Percentiles rank a stretch among this genome's conserved stretches.
These are phyloP conservation scores for Salix udensis DNA, from an alignment of 345 rosid genomes.

Conservation along the genomic window DNA sequence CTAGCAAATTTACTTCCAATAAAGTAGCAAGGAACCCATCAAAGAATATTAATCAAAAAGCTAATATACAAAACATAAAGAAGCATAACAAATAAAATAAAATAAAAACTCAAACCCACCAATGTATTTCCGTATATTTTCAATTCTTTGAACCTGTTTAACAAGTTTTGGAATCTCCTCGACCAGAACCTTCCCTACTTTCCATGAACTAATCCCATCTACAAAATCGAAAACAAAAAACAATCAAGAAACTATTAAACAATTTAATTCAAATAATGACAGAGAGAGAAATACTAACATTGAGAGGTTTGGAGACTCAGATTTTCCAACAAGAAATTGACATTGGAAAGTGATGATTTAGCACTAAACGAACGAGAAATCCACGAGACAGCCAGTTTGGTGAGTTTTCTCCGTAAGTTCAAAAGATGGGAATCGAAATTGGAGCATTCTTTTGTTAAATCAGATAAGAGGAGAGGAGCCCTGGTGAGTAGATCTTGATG, in stretches of 20 bases:
- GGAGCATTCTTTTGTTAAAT: constrained; percentile 28
- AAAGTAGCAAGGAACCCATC: neutral
- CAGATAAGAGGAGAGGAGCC: constrained; percentile 38
- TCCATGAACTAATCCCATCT: constrained; percentile 40
- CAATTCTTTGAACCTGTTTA: constrained; percentile 44
- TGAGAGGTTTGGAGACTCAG: constrained; percentile 37
- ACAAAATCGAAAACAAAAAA: constrained; percentile 17
- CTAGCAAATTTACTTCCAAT: too few relatives aligned
- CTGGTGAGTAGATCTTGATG: constrained; percentile 34
- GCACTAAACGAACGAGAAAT: constrained; percentile 52
- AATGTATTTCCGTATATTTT: constrained; percentile 38
- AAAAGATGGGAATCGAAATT: constrained; percentile 35
- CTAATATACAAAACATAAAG: neutral
- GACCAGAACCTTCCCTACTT: constrained; percentile 21
- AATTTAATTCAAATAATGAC: neutral
- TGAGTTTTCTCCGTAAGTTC: constrained; percentile 37
- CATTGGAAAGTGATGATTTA: constrained; percentile 38
- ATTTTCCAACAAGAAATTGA: constrained; percentile 35
- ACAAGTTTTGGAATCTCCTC: constrained; percentile 44
- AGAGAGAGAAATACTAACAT: constrained; percentile 7
- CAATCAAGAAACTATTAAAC: neutral
- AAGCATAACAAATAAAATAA: neutral
- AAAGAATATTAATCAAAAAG: neutral
- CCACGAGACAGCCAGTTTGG: constrained; percentile 59
- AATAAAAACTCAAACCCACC: constrained; percentile 33